Conservation (phyloP, 2,329 filamentous ascomycete genomes). For the Diaporthe sp. region DNA sequence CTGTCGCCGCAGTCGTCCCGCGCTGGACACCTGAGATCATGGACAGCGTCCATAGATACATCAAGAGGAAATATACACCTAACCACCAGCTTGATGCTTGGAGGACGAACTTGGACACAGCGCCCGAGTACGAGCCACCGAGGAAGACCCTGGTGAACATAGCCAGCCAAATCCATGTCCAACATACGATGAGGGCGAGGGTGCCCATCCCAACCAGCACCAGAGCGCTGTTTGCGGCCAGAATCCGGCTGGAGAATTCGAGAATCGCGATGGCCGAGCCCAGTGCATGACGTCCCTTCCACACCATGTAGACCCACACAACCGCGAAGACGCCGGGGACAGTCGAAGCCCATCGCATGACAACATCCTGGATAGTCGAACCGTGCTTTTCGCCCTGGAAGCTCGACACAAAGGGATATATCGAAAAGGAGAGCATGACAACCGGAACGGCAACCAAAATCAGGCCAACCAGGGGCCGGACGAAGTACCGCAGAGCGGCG, state of each 20-base stretch:
- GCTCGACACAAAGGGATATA: slow-evolving; percentile 93
- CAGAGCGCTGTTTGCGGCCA: slow-evolving; percentile 86
- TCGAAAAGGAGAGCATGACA: slow-evolving; percentile 87
- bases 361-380: slow-evolving; percentile 84
- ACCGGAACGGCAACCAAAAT: slow-evolving; percentile 88
- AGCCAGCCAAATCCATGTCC: slow-evolving; percentile 96
- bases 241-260: slow-evolving; percentile 90
- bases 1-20: slow-evolving; percentile 91
- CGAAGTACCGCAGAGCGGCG: slow-evolving; percentile 87
- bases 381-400: slow-evolving; percentile 84
- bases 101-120: slow-evolving; percentile 79
- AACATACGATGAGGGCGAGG: slow-evolving; percentile 81
- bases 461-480: slow-evolving; percentile 83
- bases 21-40: slow-evolving; percentile 91
- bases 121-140: slow-evolving; percentile 83
- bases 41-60: slow-evolving; percentile 95
- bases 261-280: slow-evolving; percentile 88
- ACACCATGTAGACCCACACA: slow-evolving; percentile 87
- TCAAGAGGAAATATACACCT: slow-evolving; percentile 89
- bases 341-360: slow-evolving; percentile 89
- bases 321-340: slow-evolving; percentile 80
- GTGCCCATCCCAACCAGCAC: slow-evolving; percentile 86
- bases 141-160: slow-evolving; percentile 98
- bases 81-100: slow-evolving; percentile 94
- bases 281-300: slow-evolving; percentile 84